A percentile compares a stretch with the other conserved stretches of the same genome.
These are phyloP conservation scores for Penicillium pancosmium DNA, from an alignment of 495 filamentous ascomycete species.

Conservation along the genomic window DNA sequence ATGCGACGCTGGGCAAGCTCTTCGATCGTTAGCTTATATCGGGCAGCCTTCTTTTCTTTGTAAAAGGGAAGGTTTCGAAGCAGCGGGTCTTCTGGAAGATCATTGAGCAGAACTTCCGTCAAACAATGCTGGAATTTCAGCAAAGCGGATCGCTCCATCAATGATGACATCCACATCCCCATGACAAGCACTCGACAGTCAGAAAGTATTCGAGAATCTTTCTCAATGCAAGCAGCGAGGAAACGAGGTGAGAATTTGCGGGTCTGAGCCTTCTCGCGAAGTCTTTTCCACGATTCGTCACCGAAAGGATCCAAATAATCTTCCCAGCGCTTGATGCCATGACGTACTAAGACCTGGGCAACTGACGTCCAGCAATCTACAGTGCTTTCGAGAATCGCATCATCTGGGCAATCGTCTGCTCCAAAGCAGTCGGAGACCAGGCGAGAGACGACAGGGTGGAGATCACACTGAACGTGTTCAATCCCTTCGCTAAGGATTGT, in stretches of 20 bases:
- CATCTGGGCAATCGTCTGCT: constrained; percentile 59
- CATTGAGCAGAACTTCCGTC: constrained; percentile 58
- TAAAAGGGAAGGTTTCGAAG: constrained; percentile 66
- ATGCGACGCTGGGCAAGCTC: constrained; percentile 62
- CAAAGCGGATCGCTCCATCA: constrained; percentile 66
- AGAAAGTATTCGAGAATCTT: constrained; percentile 40
- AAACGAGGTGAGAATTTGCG: constrained; percentile 66
- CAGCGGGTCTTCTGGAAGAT: constrained; percentile 47
- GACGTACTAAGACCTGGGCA: constrained; percentile 53
- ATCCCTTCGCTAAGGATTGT: constrained; percentile 27
- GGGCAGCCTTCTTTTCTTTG: constrained; percentile 36
- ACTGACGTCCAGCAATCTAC: constrained; percentile 61
- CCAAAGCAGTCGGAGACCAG: constrained; percentile 73
- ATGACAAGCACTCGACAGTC: constrained; percentile 55
- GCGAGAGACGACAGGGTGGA: constrained; percentile 56
- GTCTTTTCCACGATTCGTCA: constrained; percentile 60
- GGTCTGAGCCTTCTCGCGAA: constrained; percentile 65
- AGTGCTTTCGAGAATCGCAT: constrained; percentile 58
- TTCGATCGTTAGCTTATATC: constrained; percentile 52
- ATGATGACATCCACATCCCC: constrained; percentile 59
- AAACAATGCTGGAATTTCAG: constrained; percentile 70
- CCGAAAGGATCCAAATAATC: constrained; percentile 60
- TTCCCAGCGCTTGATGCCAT: constrained; percentile 54
- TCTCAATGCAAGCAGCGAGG: constrained; percentile 58
- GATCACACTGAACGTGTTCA: constrained; percentile 41